A percentile compares a stretch with the other conserved stretches of the same genome.
Evolutionary conservation across 176 grass and related monocot genomes (phyloP).

Genomic region (Cenchrus purpureus): DNA sequence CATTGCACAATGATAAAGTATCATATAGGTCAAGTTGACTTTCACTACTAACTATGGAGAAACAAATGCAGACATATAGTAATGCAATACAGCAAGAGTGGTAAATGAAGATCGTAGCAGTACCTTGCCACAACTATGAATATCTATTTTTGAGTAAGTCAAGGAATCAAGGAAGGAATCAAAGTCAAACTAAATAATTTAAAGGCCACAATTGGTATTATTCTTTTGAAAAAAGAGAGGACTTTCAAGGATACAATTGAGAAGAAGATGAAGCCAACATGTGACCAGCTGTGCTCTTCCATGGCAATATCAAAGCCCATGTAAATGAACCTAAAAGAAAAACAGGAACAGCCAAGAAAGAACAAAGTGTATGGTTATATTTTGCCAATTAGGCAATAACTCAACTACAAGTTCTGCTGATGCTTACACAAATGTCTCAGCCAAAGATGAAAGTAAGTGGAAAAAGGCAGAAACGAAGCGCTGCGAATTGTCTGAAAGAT

Average conservation of each 20-base stretch:
- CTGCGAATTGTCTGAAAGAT: conserved; percentile 95
- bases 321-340: conserved; percentile 88
- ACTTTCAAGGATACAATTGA: conserved; percentile 94
- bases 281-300: conserved; percentile 99
- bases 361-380: neutral
- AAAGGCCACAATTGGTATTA: conserved; percentile 1
- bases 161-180: conserved; percentile 84
- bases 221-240: conserved; percentile 18
- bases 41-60: conserved; percentile 22
- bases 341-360: conserved; percentile 13
- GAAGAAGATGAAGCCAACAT: conserved; percentile 98
- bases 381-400: conserved; percentile 20
- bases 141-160: conserved; percentile 72
- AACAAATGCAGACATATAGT: conserved; percentile 25
- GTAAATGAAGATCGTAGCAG: conserved; percentile 11
- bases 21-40: neutral
- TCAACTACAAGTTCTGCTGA: neutral
- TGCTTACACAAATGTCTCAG: conserved; percentile 99
- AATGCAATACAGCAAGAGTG: conserved; percentile 13
- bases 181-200: conserved; percentile 30
- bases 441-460: conserved; percentile 92
- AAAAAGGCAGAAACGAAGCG: conserved; percentile 92
- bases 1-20: conserved; percentile 7
- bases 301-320: conserved; percentile 99
- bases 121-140: conserved; percentile 98